Evolutionary conservation across 2,329 filamentous ascomycete species (phyloP).

Genomic region (Aspergillus niger): DNA sequence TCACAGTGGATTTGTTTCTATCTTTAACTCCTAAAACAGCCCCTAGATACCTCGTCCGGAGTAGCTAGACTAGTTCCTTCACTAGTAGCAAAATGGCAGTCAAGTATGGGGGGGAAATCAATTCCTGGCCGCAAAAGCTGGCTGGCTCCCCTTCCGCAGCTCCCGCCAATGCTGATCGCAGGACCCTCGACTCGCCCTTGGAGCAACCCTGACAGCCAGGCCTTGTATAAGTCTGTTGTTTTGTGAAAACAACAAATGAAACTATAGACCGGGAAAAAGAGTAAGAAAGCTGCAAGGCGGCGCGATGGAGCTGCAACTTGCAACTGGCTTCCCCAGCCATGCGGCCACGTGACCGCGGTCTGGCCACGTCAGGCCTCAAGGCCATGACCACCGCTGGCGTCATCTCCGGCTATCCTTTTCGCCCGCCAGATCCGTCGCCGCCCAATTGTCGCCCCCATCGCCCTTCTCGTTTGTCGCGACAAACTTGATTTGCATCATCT

Average conservation of each 20-base stretch:
- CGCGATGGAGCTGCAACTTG: neutral
- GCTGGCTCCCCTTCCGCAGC: neutral
- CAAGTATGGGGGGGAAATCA: neutral
- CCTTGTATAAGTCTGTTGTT: neutral
- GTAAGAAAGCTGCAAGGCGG: neutral
- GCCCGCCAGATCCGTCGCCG: neutral
- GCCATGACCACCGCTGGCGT: neutral
- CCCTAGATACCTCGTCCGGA: neutral
- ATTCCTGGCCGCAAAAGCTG: neutral
- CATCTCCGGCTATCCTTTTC: neutral
- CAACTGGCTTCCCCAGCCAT: neutral
- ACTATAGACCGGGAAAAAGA: neutral
- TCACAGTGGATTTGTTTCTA: constrained; percentile 14
- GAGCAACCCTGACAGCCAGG: neutral
- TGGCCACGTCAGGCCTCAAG: constrained; percentile 10
- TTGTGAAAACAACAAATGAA: no score
- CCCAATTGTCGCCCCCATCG: neutral
- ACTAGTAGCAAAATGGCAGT: neutral
- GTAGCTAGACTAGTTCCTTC: neutral
- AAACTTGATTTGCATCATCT: constrained; percentile 2
- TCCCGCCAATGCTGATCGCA: neutral
- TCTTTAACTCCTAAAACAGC: constrained; percentile 8
- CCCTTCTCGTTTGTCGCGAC: neutral
- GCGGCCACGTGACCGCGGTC: constrained; percentile 4
- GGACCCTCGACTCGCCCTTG: neutral